Conservation (phyloP, 73 alveolate genomes). For the Effrenium voratum region DNA sequence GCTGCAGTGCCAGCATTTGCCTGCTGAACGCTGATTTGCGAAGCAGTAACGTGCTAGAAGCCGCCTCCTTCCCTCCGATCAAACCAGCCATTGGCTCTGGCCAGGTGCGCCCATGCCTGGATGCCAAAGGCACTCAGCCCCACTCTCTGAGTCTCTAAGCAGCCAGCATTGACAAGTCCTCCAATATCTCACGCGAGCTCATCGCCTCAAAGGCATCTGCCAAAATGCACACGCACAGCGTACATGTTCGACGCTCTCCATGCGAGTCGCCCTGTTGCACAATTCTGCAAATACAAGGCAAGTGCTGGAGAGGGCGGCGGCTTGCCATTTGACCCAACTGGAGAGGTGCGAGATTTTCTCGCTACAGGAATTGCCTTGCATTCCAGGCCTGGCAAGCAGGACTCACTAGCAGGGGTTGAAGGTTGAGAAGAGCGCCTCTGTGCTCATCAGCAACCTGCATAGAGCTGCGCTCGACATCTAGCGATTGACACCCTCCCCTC, state of each 20-base stretch:
- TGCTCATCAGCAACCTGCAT: constrained; percentile 55
- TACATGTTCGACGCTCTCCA: no score
- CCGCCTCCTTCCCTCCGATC: constrained; percentile 25
- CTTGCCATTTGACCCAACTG: neutral
- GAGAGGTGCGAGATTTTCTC: constrained; percentile 58
- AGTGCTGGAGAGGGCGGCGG: constrained; percentile 20
- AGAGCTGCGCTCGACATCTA: neutral
- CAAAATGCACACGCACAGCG: neutral
- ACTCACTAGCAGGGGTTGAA: neutral
- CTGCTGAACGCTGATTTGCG: neutral
- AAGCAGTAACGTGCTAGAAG: neutral
- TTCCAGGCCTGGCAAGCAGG: constrained; percentile 26
- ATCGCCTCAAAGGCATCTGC: constrained; percentile 38
- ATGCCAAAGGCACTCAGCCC: neutral
- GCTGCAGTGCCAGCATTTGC: neutral
- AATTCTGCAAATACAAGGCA: no score
- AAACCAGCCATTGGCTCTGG: constrained; percentile 75
- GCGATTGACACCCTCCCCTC: no score
- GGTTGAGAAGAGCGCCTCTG: neutral
- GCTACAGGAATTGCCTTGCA: constrained; percentile 83
- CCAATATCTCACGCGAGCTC: constrained; percentile 72
- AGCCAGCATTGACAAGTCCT: constrained; percentile 59
- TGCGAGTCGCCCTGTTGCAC: no score
- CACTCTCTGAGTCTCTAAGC: neutral
- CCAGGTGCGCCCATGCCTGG: constrained; percentile 86